These are phyloP conservation scores for Ceratocystiopsis brevicomis DNA, from an alignment of 2,329 filamentous ascomycete species.

Conservation along the genomic window DNA sequence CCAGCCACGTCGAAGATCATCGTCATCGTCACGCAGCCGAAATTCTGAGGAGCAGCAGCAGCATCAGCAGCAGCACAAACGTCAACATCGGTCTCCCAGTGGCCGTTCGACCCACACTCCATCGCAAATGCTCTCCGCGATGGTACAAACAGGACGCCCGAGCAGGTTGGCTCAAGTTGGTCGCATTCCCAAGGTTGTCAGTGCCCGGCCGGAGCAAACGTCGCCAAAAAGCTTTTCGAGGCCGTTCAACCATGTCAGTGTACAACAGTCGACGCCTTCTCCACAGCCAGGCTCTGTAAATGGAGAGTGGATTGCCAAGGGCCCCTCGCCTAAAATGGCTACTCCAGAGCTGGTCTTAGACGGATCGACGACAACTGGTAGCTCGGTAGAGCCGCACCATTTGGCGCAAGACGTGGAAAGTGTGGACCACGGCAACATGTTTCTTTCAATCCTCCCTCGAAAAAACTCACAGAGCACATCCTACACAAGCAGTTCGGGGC, in stretches of 20 bases:
- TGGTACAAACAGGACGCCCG: slow-evolving; percentile 18
- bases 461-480: slow-evolving; percentile 49
- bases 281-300: slow-evolving; percentile 14
- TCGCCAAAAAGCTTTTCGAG: slow-evolving; percentile 71
- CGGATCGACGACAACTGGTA: slow-evolving; percentile 17
- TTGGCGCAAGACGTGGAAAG: slow-evolving; percentile 15
- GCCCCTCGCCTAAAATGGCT: slow-evolving; percentile 23
- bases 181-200: slow-evolving; percentile 68
- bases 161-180: slow-evolving; percentile 65
- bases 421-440: slow-evolving; percentile 31
- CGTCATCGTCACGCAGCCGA: too few relatives aligned
- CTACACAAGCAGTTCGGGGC: slow-evolving; percentile 42
- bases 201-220: slow-evolving; percentile 43
- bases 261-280: slow-evolving; percentile 16
- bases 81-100: neutral
- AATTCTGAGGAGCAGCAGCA: neutral
- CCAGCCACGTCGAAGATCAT: too few relatives aligned
- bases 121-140: neutral
- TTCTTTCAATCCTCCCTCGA: slow-evolving; percentile 53
- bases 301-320: slow-evolving; percentile 27
- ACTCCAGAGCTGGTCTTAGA: slow-evolving; percentile 22
- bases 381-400: slow-evolving; percentile 14
- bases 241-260: slow-evolving; percentile 47
- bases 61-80: neutral
- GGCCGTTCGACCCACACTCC: too few relatives aligned